Conservation (phyloP, 352 stramenopile species). For the Phytophthora hybrid region DNA sequence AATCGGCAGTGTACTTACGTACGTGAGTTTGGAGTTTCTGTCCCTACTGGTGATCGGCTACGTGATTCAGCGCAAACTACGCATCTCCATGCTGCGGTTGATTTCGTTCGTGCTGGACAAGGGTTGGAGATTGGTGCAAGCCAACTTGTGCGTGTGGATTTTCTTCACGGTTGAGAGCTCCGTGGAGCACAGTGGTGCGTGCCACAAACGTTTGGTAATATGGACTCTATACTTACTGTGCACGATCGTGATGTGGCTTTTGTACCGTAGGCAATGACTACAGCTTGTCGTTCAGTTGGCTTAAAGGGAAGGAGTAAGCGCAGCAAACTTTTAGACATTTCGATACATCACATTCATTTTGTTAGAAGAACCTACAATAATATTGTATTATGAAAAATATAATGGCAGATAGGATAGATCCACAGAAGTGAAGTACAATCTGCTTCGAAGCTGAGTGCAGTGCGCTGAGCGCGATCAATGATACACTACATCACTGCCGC, state of each 20-base stretch:
- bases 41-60: too few species aligned
- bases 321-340: too few species aligned
- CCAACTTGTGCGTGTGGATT: slow-evolving; percentile 13
- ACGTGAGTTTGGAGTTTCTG: slow-evolving; percentile 12
- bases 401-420: neutral
- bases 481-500: neutral
- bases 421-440: neutral
- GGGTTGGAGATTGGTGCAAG: slow-evolving; percentile 35
- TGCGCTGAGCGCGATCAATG: neutral
- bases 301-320: neutral
- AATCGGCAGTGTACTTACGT: slow-evolving; percentile 31
- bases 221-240: too few species aligned
- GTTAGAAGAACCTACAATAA: neutral
- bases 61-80: too few species aligned
- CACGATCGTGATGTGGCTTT: neutral
- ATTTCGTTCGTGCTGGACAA: slow-evolving; percentile 45
- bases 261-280: neutral
- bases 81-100: slow-evolving; percentile 26
- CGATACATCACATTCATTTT: neutral
- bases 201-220: too few species aligned
- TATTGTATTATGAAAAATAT: neutral
- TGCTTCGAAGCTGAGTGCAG: neutral
- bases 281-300: neutral
- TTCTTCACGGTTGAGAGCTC: slow-evolving; percentile 11
- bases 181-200: neutral